Base-by-base conservation (phyloP, 306 rosid genomes). In the Macrotyloma uniflorum region DNA sequence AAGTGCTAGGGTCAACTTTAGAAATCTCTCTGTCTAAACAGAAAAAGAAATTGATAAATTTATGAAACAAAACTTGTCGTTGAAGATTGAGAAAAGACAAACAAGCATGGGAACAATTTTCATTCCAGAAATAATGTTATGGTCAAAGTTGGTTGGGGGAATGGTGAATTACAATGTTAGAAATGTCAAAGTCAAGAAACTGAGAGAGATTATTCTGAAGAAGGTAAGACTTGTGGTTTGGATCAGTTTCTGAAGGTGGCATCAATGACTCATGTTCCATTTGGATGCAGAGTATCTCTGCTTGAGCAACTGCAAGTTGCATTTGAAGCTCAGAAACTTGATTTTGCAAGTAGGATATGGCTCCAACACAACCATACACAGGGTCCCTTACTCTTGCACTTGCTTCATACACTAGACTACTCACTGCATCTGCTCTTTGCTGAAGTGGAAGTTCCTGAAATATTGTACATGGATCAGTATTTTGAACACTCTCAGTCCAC, bases 401-500 rank as follows among this genome's bases (percentile, higher is more conserved):
- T n/a, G 98, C 97, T 70, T 94, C 98, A 38, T 94, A 94, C 67
- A 94, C 98, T 73, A 94, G 9, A 22, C 98, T 94, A 82, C 93
- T 94, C 84, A 93, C 98, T 50, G 98, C 97, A 79, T 95, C 98
- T 54, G 88, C 87, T 85, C 98, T 89, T 78, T 86, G 97, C 2
- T 91, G 84, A 72, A 77, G 77, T 0, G 93, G 97, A 74, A 95
- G 88, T 70, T 91, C 98, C 98, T 95, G 84, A 74, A 78, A 65
- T 20, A 67, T 69, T 46, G 19, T 47, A 16, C 19, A 40, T 42
- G 1, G 24, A 32, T 54, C 11, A 62, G 1, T 18, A 59, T 36
- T 59, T 47, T 69, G 78, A 35, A 1, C 68, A 0, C 68, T n/a
- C 40, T 7, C 6, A 12, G 1, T 5, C 36, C 35, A 57, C 12